phyloP scores from a whole-genome alignment of 805 yeast genomes.

The Candida germanica region DNA sequence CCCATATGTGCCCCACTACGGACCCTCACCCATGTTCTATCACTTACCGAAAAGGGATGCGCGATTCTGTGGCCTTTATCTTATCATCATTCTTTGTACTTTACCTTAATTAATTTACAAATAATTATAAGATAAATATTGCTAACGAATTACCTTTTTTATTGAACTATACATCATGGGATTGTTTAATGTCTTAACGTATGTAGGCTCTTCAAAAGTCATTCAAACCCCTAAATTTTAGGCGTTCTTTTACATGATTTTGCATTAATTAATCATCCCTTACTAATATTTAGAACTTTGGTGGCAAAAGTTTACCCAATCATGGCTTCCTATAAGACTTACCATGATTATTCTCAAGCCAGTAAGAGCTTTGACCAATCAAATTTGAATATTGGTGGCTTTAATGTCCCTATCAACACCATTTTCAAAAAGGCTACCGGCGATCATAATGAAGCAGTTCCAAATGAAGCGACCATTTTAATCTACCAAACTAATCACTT shows the following conservation, averaged over 20 bases:
- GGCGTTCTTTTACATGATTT: too few relatives aligned
- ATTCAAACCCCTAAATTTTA: too few relatives aligned
- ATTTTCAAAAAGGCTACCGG: constrained; percentile 29
- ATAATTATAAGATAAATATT: too few relatives aligned
- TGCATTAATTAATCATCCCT: background rate
- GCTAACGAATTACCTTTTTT: too few relatives aligned
- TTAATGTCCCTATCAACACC: constrained; percentile 38
- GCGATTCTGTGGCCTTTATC: background rate
- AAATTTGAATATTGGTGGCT: constrained; percentile 34
- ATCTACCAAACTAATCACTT: constrained; percentile 15
- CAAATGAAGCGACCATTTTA: constrained; percentile 11
- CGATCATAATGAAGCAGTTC: constrained; percentile 8
- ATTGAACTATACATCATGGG: background rate
- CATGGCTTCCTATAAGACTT: constrained; percentile 58
- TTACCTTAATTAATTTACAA: too few relatives aligned
- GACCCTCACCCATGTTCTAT: too few relatives aligned
- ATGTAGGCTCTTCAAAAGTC: too few relatives aligned
- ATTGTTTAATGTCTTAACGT: background rate
- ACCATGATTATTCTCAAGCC: constrained; percentile 38
- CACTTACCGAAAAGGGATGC: too few relatives aligned
- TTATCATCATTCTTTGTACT: background rate
- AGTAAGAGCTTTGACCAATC: constrained; percentile 25
- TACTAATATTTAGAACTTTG: constrained; percentile 3
- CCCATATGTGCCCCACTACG: too few relatives aligned
- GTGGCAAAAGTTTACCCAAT: constrained; percentile 45